Conservation (phyloP, 163 green algal species). For the Volvox carteri region DNA sequence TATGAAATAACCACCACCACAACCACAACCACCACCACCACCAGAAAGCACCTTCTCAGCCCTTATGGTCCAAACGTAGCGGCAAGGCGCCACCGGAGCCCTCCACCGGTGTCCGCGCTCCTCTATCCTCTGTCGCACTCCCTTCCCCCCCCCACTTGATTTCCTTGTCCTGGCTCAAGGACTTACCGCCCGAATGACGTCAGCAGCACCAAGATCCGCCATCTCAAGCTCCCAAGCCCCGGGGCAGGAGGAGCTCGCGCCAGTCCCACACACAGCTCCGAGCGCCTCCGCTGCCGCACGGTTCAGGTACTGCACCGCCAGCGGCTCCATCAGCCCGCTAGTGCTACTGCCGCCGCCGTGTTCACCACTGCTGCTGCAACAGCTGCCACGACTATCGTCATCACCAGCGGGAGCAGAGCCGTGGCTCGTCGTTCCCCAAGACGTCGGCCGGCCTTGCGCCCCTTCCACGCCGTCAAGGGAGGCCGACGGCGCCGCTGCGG, state of each 20-base stretch:
- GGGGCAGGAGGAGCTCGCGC: background rate
- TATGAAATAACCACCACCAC: too few species aligned
- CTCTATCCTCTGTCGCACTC: too few species aligned
- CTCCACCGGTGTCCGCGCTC: too few species aligned
- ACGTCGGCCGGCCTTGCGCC: background rate
- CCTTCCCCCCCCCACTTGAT: too few species aligned
- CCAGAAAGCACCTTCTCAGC: too few species aligned
- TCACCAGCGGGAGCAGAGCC: background rate
- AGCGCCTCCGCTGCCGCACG: slow-evolving; percentile 34
- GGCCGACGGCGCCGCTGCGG: background rate
- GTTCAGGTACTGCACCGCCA: slow-evolving; percentile 35
- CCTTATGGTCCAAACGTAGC: too few species aligned
- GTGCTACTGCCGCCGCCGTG: background rate
- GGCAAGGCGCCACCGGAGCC: too few species aligned
- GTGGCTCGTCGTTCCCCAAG: too few species aligned
- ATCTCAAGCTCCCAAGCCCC: background rate
- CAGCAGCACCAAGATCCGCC: background rate
- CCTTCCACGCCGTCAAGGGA: background rate
- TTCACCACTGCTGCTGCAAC: background rate
- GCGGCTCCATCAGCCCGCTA: background rate
- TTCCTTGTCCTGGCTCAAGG: background rate
- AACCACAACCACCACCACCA: too few species aligned
- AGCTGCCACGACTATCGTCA: background rate
- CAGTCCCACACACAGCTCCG: background rate
- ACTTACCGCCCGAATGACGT: background rate